Evolutionary conservation across 495 filamentous ascomycete genomes (phyloP).

Genomic region (Amorphotheca resinae): DNA sequence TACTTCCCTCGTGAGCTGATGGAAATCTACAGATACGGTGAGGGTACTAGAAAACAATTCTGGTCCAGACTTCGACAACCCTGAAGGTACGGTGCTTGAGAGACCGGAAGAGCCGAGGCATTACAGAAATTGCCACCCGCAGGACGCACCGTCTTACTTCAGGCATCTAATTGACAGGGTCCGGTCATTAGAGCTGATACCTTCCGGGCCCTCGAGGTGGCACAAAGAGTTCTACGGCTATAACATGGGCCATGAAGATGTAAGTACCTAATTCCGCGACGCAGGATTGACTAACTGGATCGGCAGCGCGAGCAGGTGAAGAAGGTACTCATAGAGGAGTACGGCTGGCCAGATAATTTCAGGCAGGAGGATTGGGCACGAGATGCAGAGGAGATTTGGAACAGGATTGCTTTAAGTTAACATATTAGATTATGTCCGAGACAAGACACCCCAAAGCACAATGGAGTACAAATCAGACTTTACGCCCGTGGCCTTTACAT

Average conservation of each 20-base stretch:
- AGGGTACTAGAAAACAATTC: not conserved
- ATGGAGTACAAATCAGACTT: not conserved
- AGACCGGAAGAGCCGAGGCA: not conserved
- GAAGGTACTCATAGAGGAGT: not conserved
- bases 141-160: constrained; percentile 4
- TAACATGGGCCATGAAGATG: not conserved
- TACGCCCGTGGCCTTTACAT: too few relatives aligned
- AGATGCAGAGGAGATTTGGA: constrained; percentile 4
- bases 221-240: not conserved
- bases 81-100: constrained; percentile 1
- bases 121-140: constrained; percentile 1
- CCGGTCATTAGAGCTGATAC: not conserved
- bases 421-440: not conserved
- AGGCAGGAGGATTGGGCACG: constrained; percentile 5
- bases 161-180: not conserved
- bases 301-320: not conserved
- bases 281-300: not conserved
- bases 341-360: constrained; percentile 5
- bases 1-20: not conserved
- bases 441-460: not conserved
- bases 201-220: not conserved
- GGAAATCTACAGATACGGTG: not conserved
- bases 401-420: not conserved
- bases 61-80: not conserved
- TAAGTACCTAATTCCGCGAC: not conserved